phyloP scores from a whole-genome alignment of 345 rosid genomes.

The Rhodamnia argentea region DNA sequence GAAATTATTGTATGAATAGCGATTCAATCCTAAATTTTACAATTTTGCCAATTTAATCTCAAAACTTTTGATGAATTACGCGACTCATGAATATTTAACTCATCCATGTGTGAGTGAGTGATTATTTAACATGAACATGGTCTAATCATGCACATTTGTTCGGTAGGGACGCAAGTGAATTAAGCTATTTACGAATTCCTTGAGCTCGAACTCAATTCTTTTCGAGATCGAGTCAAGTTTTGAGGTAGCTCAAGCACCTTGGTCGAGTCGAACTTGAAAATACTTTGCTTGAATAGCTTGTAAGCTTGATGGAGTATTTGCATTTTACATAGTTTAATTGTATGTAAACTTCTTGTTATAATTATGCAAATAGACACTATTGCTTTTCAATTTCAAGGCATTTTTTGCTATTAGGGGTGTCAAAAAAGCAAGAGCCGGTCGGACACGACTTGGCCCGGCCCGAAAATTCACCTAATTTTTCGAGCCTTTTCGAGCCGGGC shows the following conservation, averaged over 20 bases:
- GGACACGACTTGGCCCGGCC: too few relatives aligned
- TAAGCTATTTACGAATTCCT: not conserved
- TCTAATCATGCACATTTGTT: not conserved
- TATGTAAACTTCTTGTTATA: not conserved
- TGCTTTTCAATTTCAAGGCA: not conserved
- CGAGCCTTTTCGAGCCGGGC: too few relatives aligned
- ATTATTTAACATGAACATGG: not conserved
- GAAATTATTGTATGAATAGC: rapidly evolving
- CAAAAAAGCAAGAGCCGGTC: too few relatives aligned
- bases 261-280: not conserved
- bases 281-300: not conserved
- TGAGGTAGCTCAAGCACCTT: not conserved
- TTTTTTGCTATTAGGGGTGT: not conserved
- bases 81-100: not conserved
- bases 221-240: not conserved
- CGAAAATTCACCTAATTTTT: too few relatives aligned
- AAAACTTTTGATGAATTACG: not conserved
- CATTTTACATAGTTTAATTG: not conserved
- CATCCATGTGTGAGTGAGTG: not conserved
- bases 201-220: not conserved
- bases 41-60: not conserved
- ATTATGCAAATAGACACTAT: not conserved
- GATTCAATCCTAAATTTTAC: rapidly evolving
- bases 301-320: not conserved
- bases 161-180: not conserved